Percentiles rank a stretch among this genome's conserved stretches.
Evolutionary conservation across 1,284 basidiomycete genomes (phyloP).

Genomic region (Mycosarcoma maydis): DNA sequence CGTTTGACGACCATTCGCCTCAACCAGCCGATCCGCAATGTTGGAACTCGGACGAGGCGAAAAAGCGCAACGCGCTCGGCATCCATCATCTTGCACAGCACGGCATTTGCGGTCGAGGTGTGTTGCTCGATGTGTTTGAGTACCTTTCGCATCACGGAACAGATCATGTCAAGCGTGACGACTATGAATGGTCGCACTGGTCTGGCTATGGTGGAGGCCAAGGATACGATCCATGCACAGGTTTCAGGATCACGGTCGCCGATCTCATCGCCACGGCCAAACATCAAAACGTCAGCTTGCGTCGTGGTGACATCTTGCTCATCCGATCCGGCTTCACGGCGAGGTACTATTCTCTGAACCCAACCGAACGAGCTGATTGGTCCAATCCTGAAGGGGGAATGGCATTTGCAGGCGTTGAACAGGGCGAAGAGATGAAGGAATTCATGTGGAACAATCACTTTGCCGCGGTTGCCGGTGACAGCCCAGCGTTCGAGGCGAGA

Average conservation of each 20-base stretch:
- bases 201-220: slow-evolving; percentile 26
- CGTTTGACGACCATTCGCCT: slow-evolving; percentile 22
- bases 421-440: slow-evolving; percentile 56
- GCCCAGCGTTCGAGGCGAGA: slow-evolving; percentile 78
- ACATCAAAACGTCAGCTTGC: slow-evolving; percentile 71
- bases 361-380: slow-evolving; percentile 71
- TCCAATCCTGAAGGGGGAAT: slow-evolving; percentile 42
- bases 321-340: slow-evolving; percentile 73
- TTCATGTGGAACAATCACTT: slow-evolving; percentile 78
- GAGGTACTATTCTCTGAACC: slow-evolving; percentile 71
- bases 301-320: slow-evolving; percentile 53
- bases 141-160: slow-evolving; percentile 44
- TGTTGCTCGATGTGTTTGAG: slow-evolving; percentile 73
- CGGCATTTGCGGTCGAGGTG: slow-evolving; percentile 78
- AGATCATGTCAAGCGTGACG: slow-evolving; percentile 10
- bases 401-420: slow-evolving; percentile 54
- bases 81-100: slow-evolving; percentile 72
- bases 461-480: slow-evolving; percentile 77
- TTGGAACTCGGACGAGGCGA: slow-evolving; percentile 22
- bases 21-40: slow-evolving; percentile 29
- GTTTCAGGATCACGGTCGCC: slow-evolving; percentile 72
- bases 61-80: slow-evolving; percentile 40
- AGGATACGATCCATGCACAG: slow-evolving; percentile 73
- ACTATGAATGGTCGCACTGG: slow-evolving; percentile 24
- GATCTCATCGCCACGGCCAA: slow-evolving; percentile 75